Evolutionary conservation across 2,329 filamentous ascomycete species (phyloP).

Genomic region (Thermothelomyces thermophilus): DNA sequence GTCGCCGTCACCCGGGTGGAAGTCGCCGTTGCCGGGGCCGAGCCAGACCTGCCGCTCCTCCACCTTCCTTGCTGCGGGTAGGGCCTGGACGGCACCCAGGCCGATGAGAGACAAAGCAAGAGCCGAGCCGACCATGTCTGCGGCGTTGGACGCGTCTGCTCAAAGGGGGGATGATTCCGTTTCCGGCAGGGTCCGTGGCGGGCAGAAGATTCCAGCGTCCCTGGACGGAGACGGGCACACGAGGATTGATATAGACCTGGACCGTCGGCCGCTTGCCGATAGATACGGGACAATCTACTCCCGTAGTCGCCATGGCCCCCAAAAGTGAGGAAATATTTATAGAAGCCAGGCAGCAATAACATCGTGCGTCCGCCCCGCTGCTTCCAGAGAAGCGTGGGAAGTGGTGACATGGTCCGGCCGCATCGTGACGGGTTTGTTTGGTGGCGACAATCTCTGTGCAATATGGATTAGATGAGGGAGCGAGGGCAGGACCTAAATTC

Average conservation of each 20-base stretch:
- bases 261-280: slow-evolving; percentile 1
- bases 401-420: slow-evolving; percentile 17
- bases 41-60: slow-evolving; percentile 12
- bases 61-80: slow-evolving; percentile 20
- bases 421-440: slow-evolving; percentile 15
- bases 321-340: slow-evolving; percentile 24
- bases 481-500: slow-evolving; percentile 21
- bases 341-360: slow-evolving; percentile 17
- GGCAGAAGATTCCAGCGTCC: slow-evolving; percentile 2
- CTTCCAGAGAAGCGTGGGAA: slow-evolving; percentile 8
- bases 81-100: slow-evolving; percentile 24
- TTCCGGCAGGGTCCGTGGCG: slow-evolving; percentile 15
- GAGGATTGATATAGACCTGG: slow-evolving; percentile 20
- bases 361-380: slow-evolving; percentile 14
- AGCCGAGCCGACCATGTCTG: slow-evolving; percentile 24
- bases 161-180: slow-evolving; percentile 9
- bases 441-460: slow-evolving; percentile 27
- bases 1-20: slow-evolving; percentile 15
- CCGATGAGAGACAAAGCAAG: slow-evolving; percentile 25
- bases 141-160: slow-evolving; percentile 12
- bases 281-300: slow-evolving; percentile 2
- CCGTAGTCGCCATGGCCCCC: slow-evolving; percentile 9
- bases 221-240: slow-evolving; percentile 1
- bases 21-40: slow-evolving; percentile 14
- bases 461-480: slow-evolving; percentile 28